These are phyloP conservation scores for Trichosporon sp. DNA, from an alignment of 1,284 basidiomycete species.

Conservation along the genomic window DNA sequence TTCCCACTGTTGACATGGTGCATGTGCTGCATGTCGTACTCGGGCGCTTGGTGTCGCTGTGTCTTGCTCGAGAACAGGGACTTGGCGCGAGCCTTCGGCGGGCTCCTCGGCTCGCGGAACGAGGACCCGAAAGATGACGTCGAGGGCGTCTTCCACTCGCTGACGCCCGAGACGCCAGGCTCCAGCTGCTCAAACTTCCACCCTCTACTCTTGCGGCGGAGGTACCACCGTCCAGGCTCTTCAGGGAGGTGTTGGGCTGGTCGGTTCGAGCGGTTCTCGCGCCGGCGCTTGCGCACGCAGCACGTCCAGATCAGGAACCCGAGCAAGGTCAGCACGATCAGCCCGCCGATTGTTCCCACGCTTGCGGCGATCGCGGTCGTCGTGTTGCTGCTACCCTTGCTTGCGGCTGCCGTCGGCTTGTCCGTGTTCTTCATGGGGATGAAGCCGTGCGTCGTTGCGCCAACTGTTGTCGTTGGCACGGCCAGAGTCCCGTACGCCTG, in stretches of 20 bases:
- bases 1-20: not conserved
- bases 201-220: conserved; percentile 19
- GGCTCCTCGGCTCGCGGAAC: not conserved
- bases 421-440: not conserved
- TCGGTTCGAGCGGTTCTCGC: conserved; percentile 16
- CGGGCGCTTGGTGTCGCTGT: not conserved
- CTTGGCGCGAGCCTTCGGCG: not conserved
- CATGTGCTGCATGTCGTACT: conserved; percentile 20
- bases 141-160: not conserved
- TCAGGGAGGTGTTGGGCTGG: conserved; percentile 25
- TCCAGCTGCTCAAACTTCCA: conserved; percentile 17
- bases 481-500: not conserved
- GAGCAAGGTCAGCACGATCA: conserved; percentile 22
- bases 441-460: not conserved
- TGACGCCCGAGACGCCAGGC: not conserved
- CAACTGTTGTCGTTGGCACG: conserved; percentile 2
- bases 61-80: not conserved
- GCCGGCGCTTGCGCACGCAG: conserved; percentile 18
- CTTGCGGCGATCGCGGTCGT: conserved; percentile 22
- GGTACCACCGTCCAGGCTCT: conserved; percentile 25
- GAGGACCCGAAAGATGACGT: not conserved
- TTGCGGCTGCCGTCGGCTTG: not conserved
- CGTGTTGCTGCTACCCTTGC: not conserved
- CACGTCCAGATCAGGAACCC: conserved; percentile 27
- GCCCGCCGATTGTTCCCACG: conserved; percentile 23